phyloP scores from a whole-genome alignment of 768 basidiomycete species.

The Leccinum pellstonianum region DNA sequence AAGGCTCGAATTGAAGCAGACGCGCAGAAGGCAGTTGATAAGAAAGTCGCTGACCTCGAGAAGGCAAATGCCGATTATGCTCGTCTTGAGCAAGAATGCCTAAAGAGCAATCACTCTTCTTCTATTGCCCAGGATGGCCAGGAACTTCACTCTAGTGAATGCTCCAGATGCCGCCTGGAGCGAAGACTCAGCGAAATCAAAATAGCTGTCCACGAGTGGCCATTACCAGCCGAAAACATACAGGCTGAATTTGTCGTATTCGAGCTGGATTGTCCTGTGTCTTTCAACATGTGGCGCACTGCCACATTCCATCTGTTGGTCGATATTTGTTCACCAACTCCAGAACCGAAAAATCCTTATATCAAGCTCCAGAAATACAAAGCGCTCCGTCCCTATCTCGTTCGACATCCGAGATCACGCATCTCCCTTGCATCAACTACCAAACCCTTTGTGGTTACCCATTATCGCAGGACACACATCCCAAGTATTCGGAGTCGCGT shows the following conservation, averaged over 20 bases:
- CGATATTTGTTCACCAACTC: conserved; percentile 31
- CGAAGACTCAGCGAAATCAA: conserved; percentile 18
- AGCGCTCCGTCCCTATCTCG: conserved; percentile 11
- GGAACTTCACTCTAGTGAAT: conserved; percentile 11
- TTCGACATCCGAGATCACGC: conserved; percentile 17
- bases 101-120: background rate
- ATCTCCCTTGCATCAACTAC: conserved; percentile 23
- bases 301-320: conserved; percentile 39
- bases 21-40: conserved; percentile 20
- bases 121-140: conserved; percentile 1
- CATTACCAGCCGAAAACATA: conserved; percentile 33
- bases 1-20: conserved; percentile 30
- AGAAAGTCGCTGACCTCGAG: conserved; percentile 32
- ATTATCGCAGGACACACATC: conserved; percentile 26
- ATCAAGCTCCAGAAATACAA: conserved; percentile 14
- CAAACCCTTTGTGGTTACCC: conserved; percentile 26
- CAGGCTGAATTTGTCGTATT: conserved; percentile 24
- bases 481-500: conserved; percentile 19
- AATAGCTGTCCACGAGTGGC: conserved; percentile 47
- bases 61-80: conserved; percentile 22
- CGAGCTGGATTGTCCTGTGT: conserved; percentile 31
- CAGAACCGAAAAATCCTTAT: conserved; percentile 8
- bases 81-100: conserved; percentile 14
- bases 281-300: conserved; percentile 44
- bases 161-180: conserved; percentile 32